phyloP scores from a whole-genome alignment of 2,329 filamentous ascomycete species.

The Cladosporium cucumerinum region DNA sequence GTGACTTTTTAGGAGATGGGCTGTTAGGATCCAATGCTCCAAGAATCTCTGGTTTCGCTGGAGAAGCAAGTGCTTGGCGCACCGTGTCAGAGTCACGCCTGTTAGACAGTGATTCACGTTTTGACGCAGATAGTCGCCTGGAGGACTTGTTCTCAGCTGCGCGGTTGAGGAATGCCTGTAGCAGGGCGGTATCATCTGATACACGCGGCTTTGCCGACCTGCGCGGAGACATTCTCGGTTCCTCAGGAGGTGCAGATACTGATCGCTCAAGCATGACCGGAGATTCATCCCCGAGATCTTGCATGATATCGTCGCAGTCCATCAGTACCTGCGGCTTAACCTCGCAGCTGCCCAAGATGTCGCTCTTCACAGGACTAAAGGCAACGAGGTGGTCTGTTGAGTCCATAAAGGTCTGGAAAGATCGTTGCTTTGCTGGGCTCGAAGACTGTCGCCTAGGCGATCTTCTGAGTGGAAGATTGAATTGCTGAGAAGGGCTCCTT shows the following conservation, averaged over 20 bases:
- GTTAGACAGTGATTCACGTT: conserved; percentile 44
- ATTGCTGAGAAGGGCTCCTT: neutral
- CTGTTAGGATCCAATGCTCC: conserved; percentile 49
- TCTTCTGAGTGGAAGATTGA: conserved; percentile 22
- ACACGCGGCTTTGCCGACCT: conserved; percentile 32
- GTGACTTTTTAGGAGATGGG: conserved; percentile 37
- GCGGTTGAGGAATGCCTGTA: conserved; percentile 49
- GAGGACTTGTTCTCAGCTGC: conserved; percentile 46
- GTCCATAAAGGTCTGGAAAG: conserved; percentile 8
- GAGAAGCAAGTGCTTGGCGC: conserved; percentile 46
- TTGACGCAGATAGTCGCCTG: conserved; percentile 28
- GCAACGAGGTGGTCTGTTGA: conserved; percentile 22
- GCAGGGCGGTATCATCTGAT: conserved; percentile 48
- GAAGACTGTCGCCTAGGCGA: conserved; percentile 30
- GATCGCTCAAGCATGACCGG: conserved; percentile 18
- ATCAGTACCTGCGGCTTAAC: neutral
- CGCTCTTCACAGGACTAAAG: conserved; percentile 28
- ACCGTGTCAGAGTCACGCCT: conserved; percentile 47
- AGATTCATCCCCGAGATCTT: neutral
- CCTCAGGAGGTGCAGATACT: conserved; percentile 35
- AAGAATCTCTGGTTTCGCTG: conserved; percentile 39
- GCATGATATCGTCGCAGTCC: neutral
- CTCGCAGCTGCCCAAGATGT: neutral
- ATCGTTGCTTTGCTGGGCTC: conserved; percentile 26
- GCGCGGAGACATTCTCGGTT: conserved; percentile 29